Evolutionary conservation across 2,329 filamentous ascomycete genomes (phyloP), one percentile per base, ranked within the genome.

Genomic region (Rutstroemia sp.): DNA sequence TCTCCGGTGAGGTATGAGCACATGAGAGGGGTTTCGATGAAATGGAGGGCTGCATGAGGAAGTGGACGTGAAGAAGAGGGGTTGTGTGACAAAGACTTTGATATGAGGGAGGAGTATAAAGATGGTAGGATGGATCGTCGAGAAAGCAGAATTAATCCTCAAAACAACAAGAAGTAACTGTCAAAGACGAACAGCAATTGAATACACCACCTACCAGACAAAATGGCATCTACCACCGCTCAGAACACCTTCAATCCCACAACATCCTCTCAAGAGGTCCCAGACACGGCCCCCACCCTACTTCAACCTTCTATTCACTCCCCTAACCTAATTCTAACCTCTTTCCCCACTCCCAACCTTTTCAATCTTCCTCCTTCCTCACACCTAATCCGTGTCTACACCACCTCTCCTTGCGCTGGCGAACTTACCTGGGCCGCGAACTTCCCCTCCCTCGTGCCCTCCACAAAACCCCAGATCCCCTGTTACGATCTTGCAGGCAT

Each of bases 261-360:
- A 14, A 19, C 47, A 7, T 14, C 10, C 34, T 5, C 12, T 4
- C 9, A 49, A 36, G 9, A 34, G 7, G n/a, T 51, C 3, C 53
- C 47, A 10, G 14, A 45, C 14, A 44, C 38, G 17, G 42, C 42
- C 10, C 36, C 44, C 50, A 17, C 53, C 6, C 46, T 55, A 10
- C 27, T 55, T 4, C 53, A 55, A 51, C 53, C 53, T 19, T 17
- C 36, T 5, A 55, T 55, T 16, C 46, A 55, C 25, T 42, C 14
- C 1, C 4, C 47, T 6, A 44, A 55, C 9, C 46, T 55, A 25
- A 51, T 55, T 14, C 53, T 55, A 16, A 44, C 53, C 39, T 16
- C 21, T 6, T 21, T 45, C 1, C 46, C 53, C 16, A 25, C 23
- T 23, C 23, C 23, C 23, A 23, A 23, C 23, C 23, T 23, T 5